phyloP scores from a whole-genome alignment of 1,139 yeast species.

The Suhomyces taliae region DNA sequence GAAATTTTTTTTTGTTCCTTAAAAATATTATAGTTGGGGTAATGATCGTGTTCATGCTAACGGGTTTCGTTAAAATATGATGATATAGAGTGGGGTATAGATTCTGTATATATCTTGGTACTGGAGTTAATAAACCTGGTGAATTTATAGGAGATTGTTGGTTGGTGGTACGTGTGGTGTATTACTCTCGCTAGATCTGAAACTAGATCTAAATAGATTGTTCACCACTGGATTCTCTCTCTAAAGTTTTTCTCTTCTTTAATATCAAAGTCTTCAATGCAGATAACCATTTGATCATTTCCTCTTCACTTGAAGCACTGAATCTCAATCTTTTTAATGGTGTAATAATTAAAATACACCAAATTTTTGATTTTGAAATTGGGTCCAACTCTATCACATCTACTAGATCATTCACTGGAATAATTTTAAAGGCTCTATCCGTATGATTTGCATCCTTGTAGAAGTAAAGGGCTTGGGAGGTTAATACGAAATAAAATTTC shows the following conservation, averaged over 20 bases:
- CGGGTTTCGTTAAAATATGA: too few species aligned
- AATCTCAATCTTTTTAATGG: slow-evolving; percentile 46
- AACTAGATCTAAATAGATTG: too few species aligned
- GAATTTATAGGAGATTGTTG: too few species aligned
- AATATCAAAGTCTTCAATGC: slow-evolving; percentile 33
- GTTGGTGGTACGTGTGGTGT: too few species aligned
- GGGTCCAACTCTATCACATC: slow-evolving; percentile 59
- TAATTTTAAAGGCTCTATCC: slow-evolving; percentile 24
- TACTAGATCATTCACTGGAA: slow-evolving; percentile 38
- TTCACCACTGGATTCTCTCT: too few species aligned
- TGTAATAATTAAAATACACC: slow-evolving; percentile 52
- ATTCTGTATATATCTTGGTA: too few species aligned
- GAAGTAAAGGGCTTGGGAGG: slow-evolving; percentile 40
- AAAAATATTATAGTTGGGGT: too few species aligned
- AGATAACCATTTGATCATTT: slow-evolving; percentile 51
- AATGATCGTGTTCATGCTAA: too few species aligned
- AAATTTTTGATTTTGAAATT: slow-evolving; percentile 39
- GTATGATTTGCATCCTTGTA: slow-evolving; percentile 27
- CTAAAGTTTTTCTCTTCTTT: not conserved
- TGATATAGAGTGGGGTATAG: too few species aligned
- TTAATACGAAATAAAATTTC: slow-evolving; percentile 41
- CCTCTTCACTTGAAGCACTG: slow-evolving; percentile 47
- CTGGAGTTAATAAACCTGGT: too few species aligned
- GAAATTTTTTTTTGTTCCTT: too few species aligned
- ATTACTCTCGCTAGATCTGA: too few species aligned